These are phyloP conservation scores for Cephaloascus albidus DNA, from an alignment of 805 yeast genomes.

Conservation along the genomic window DNA sequence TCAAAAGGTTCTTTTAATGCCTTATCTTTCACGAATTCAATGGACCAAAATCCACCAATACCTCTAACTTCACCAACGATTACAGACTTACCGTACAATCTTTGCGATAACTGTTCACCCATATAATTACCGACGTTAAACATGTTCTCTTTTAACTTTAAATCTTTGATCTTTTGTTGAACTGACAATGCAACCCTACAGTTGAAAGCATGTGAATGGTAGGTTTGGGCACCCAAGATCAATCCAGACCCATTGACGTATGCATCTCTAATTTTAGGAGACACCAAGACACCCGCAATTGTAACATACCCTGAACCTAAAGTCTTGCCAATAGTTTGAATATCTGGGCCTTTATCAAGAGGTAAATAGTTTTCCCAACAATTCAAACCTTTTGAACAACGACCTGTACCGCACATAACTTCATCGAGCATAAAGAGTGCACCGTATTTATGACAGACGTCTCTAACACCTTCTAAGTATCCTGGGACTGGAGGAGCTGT, in stretches of 20 bases:
- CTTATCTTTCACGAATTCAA: conserved; percentile 48
- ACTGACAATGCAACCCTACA: conserved; percentile 17
- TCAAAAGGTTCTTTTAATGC: conserved; percentile 40
- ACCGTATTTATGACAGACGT: conserved; percentile 20
- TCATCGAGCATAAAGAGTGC: conserved; percentile 20
- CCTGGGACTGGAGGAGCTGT: conserved; percentile 17
- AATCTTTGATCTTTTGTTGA: conserved; percentile 19
- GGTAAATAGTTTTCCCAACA: conserved; percentile 20
- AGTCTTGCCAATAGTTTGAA: conserved; percentile 21
- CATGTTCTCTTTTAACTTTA: conserved; percentile 28
- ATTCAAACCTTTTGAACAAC: conserved; percentile 15
- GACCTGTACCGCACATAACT: conserved; percentile 27
- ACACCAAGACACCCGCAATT: conserved; percentile 19
- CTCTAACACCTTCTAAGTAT: conserved; percentile 17
- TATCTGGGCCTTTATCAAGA: conserved; percentile 16
- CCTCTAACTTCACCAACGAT: conserved; percentile 55
- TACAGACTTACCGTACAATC: conserved; percentile 14
- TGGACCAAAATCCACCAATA: conserved; percentile 49
- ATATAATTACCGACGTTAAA: conserved; percentile 31
- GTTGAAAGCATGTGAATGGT: conserved; percentile 16
- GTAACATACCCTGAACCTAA: conserved; percentile 21
- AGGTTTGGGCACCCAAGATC: conserved; percentile 16
- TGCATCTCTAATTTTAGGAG: conserved; percentile 14
- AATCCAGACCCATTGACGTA: conserved; percentile 11
- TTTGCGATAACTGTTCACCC: conserved; percentile 20